Base-by-base conservation (phyloP, 768 basidiomycete species). In the Russula sp. region DNA sequence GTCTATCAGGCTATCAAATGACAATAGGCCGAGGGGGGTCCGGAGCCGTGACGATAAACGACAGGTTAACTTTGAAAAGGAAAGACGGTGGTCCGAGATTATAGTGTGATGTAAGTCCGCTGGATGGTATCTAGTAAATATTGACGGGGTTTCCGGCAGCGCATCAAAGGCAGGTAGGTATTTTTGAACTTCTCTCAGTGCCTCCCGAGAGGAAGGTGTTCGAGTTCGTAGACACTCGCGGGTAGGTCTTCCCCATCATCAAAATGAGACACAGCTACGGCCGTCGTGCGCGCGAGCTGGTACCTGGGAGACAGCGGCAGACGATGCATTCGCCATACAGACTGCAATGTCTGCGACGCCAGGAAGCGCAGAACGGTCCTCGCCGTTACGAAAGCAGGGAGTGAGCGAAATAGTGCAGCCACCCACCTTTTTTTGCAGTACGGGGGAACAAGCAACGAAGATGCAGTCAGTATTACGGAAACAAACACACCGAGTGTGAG, bases 271-370 rank as follows among this genome's bases (percentile, higher is more conserved):
- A 20, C 42, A 44, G 42, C 42, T n/a, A 28, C 5, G 2, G 24
- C 20, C 8, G 20, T 20, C 18, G 20, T 22, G 11, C 5, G n/a
- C n/a, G 73, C 58, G 26, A 60, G 60, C 6, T 30, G 36, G 67
- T 77, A 81, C 82, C 82, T 1, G 74, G 70, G 67, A 76, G 74
- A 76, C 83, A 84, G 40, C 77, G 77, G 54, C 74, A 73, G 2
- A 83, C 78, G 32, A 74, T 63, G 68, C 83, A 84, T 22, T 73
- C 56, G 5, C 83, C 81, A 13, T 56, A 57, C 10, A 75, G 56
- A 71, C 83, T 5, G 80, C 75, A 16, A 84, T 82, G 60, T 81
- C 81, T 30, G 77, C 75, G 34, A 82, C 79, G 16, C 81, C 79
- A 2, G 73, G 74, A 30, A 84, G 75, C 22, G 77, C 76, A 4